Evolutionary conservation across 148 eudicot species (phyloP).

Genomic region (Rhododendron molle): DNA sequence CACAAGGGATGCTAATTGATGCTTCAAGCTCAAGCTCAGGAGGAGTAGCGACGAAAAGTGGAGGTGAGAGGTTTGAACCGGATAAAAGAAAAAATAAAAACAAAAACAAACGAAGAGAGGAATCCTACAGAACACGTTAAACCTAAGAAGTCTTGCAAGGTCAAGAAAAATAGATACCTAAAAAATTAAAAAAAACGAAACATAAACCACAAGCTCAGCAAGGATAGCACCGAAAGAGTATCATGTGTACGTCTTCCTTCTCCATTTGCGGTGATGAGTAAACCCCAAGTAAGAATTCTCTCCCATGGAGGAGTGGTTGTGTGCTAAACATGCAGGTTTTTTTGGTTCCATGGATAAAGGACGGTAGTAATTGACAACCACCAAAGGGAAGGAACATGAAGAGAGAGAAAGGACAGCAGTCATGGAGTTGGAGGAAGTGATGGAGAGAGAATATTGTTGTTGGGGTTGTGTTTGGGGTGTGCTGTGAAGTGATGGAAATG

Average conservation of each 20-base stretch:
- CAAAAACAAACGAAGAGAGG: not conserved
- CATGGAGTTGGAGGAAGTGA: constrained; percentile 7
- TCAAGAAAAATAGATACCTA: constrained; percentile 42
- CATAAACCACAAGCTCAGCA: constrained; percentile 30
- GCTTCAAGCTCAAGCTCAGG: constrained; percentile 31
- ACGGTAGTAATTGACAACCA: not conserved
- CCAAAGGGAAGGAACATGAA: constrained; percentile 2
- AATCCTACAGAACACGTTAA: not conserved
- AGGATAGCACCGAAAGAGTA: constrained; percentile 26
- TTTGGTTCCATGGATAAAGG: not conserved
- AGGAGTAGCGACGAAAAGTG: constrained; percentile 30
- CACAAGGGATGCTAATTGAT: not conserved
- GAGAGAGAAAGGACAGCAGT: constrained; percentile 13
- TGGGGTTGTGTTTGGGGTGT: not conserved
- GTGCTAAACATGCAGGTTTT: not conserved
- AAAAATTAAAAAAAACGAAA: not conserved
- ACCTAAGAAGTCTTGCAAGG: constrained; percentile 56
- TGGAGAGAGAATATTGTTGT: too few relatives aligned
- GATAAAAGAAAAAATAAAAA: not conserved
- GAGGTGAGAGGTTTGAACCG: constrained; percentile 22
- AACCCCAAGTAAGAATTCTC: not conserved
- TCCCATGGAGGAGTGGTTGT: not conserved
- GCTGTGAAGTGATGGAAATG: constrained; percentile 33
- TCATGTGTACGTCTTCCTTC: not conserved
- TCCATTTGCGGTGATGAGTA: not conserved